A percentile compares a stretch with the other conserved stretches of the same genome.
These are phyloP conservation scores for Hemisphaericaspora subhashii DNA, from an alignment of 1,139 yeast genomes.

Conservation along the genomic window DNA sequence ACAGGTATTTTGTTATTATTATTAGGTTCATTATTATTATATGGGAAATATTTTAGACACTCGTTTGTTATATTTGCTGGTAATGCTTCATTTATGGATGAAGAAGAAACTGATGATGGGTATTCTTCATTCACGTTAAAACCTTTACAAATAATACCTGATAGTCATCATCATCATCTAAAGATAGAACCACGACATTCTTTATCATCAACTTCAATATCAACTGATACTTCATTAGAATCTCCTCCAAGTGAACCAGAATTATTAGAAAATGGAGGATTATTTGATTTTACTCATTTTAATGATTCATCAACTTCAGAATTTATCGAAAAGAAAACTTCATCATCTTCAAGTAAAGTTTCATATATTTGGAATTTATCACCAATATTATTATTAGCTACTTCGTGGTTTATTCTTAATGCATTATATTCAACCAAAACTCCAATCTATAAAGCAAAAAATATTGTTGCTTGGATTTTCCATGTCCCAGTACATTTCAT, in stretches of 20 bases:
- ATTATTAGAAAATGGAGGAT: constrained; percentile 6
- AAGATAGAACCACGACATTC: constrained; percentile 4
- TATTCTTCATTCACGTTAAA: constrained; percentile 5
- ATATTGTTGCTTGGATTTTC: constrained; percentile 57
- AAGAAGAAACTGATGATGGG: background rate
- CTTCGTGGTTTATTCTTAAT: constrained; percentile 43
- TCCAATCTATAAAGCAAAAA: constrained; percentile 36
- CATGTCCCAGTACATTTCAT: constrained; percentile 60
- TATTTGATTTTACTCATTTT: constrained; percentile 5
- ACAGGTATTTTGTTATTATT: constrained; percentile 10
- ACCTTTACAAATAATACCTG: constrained; percentile 7
- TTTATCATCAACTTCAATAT: constrained; percentile 5
- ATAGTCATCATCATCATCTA: constrained; percentile 3
- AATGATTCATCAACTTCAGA: background rate
- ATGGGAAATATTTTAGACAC: constrained; percentile 2
- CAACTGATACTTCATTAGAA: constrained; percentile 4
- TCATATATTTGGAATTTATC: constrained; percentile 8
- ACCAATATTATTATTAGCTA: constrained; percentile 30
- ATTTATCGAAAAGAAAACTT: background rate
- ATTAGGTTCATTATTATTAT: constrained; percentile 10
- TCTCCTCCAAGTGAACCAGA: constrained; percentile 8
- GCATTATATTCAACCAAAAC: constrained; percentile 35
- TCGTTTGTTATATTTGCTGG: background rate
- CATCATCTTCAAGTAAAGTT: background rate
- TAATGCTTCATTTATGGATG: background rate